These are phyloP conservation scores for Trifolium subterraneum DNA, from an alignment of 306 rosid species.

Conservation along the genomic window DNA sequence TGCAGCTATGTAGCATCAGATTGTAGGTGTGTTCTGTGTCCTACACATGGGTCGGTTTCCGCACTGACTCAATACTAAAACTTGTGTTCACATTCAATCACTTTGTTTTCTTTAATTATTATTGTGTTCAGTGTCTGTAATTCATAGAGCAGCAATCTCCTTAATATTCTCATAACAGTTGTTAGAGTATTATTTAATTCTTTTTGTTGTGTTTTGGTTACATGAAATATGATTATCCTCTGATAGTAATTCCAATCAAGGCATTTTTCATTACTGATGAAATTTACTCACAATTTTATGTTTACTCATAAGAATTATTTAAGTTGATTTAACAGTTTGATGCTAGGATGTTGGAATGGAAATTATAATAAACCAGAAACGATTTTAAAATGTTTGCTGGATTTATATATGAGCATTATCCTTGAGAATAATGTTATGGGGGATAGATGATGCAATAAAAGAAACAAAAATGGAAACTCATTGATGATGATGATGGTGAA, in stretches of 20 bases:
- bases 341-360: neutral
- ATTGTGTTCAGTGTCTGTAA: neutral
- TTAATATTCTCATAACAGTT: neutral
- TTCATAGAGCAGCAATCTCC: neutral
- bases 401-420: neutral
- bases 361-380: neutral
- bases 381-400: no score
- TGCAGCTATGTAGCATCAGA: neutral
- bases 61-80: neutral
- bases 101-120: neutral
- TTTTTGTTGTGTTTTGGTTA: neutral
- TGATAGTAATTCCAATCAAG: neutral
- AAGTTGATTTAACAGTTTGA: neutral
- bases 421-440: neutral
- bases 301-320: neutral
- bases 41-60: neutral
- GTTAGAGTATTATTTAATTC: neutral
- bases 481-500: neutral
- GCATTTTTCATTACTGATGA: conserved; percentile 3
- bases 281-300: neutral
- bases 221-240: conserved; percentile 11
- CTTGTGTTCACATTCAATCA: neutral
- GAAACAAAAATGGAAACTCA: conserved; percentile 36
- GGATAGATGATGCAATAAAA: conserved; percentile 6
- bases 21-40: neutral